Evolutionary conservation across 371 early-diverging fungal species (phyloP).

Genomic region (Mucor saturninus): DNA sequence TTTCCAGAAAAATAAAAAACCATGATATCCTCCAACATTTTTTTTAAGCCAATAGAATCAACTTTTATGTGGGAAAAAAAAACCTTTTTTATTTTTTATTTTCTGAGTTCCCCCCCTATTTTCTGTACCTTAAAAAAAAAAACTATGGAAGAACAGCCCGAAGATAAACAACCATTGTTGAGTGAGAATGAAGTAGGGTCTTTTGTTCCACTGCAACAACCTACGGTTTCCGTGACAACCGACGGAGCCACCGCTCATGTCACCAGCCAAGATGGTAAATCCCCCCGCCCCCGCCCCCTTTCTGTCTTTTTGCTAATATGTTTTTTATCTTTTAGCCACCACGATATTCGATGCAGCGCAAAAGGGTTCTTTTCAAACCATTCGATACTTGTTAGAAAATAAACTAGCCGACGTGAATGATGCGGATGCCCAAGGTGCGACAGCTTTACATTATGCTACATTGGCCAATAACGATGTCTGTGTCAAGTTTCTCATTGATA

Average conservation of each 20-base stretch:
- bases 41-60: too few species aligned
- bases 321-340: not conserved
- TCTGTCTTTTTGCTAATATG: not conserved
- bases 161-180: conserved; percentile 15
- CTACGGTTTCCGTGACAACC: conserved; percentile 11
- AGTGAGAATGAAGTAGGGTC: conserved; percentile 2
- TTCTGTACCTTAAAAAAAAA: not conserved
- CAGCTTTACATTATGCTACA: conserved; percentile 84
- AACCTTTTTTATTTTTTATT: not conserved
- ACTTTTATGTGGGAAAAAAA: too few species aligned
- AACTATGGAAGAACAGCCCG: conserved; percentile 6
- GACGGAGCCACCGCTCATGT: conserved; percentile 19
- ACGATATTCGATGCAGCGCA: conserved; percentile 73
- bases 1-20: too few species aligned
- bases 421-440: conserved; percentile 68
- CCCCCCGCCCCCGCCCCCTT: not conserved
- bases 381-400: conserved; percentile 57
- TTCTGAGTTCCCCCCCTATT: too few species aligned
- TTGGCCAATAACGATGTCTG: conserved; percentile 78
- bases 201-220: not conserved
- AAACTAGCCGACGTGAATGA: conserved; percentile 55
- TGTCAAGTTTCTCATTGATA: conserved; percentile 79
- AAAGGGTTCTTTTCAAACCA: conserved; percentile 61
- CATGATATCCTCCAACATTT: too few species aligned
- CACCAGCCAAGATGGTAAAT: conserved; percentile 6